phyloP scores from a whole-genome alignment of 805 yeast genomes.

The Blastobotrys mokoenaii region DNA sequence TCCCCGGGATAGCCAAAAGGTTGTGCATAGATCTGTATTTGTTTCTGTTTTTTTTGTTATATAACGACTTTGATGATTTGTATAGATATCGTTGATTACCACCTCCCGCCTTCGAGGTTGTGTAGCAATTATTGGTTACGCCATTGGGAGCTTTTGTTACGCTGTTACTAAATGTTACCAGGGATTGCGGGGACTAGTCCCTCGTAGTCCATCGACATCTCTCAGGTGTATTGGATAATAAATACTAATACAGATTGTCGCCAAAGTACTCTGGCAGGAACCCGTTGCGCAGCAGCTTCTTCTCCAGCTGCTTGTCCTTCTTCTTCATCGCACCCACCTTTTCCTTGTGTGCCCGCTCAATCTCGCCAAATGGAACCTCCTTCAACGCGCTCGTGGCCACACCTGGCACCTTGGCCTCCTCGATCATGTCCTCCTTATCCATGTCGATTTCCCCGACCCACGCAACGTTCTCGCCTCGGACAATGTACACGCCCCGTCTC shows the following conservation, averaged over 20 bases:
- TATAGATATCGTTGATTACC: too few relatives aligned
- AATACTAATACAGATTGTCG: slow-evolving; percentile 14
- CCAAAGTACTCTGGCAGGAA: slow-evolving; percentile 10
- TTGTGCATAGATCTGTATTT: too few relatives aligned
- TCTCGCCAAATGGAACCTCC: slow-evolving; percentile 54
- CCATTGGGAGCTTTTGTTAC: too few relatives aligned
- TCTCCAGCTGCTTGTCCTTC: slow-evolving; percentile 6
- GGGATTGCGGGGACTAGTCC: too few relatives aligned
- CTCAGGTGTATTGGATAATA: too few relatives aligned
- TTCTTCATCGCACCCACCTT: slow-evolving; percentile 12
- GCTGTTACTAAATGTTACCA: too few relatives aligned
- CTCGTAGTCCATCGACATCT: too few relatives aligned
- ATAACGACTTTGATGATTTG: too few relatives aligned
- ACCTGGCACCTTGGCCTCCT: slow-evolving; percentile 13
- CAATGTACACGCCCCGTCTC: slow-evolving; percentile 72
- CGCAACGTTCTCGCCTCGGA: slow-evolving; percentile 94
- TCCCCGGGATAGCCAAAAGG: too few relatives aligned
- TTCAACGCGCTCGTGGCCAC: slow-evolving; percentile 40
- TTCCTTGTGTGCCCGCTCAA: slow-evolving; percentile 36
- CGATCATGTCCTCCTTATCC: slow-evolving; percentile 60
- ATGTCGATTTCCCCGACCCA: slow-evolving; percentile 90
- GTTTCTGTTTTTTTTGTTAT: too few relatives aligned
- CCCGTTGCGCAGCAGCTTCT: slow-evolving; percentile 11
- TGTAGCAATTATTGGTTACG: too few relatives aligned
- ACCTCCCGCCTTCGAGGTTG: too few relatives aligned